Conservation (phyloP, 192 early-diverging fungal genomes). For the Haplosporangium gracile region DNA sequence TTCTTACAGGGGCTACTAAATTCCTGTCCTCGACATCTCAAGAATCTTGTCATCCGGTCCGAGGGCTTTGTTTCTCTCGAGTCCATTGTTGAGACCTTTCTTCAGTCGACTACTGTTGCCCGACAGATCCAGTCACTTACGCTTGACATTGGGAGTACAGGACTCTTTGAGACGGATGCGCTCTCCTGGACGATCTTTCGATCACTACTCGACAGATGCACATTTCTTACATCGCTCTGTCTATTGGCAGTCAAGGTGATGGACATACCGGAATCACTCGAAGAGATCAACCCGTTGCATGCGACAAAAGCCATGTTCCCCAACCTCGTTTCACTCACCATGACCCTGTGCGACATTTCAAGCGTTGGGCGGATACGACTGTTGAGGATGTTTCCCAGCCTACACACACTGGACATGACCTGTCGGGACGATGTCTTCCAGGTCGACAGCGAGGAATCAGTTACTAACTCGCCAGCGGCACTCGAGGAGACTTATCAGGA, state of each 20-base stretch:
- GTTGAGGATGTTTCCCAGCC: constrained; percentile 27
- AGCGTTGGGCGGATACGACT: constrained; percentile 8
- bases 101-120: neutral
- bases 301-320: constrained; percentile 23
- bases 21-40: neutral
- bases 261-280: constrained; percentile 25
- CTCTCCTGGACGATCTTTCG: constrained; percentile 23
- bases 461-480: no score
- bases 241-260: constrained; percentile 19
- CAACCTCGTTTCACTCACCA: constrained; percentile 2
- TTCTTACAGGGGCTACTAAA: constrained; percentile 11
- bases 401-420: constrained; percentile 2
- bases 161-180: constrained; percentile 22
- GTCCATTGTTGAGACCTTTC: constrained; percentile 12
- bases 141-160: constrained; percentile 22
- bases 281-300: constrained; percentile 25
- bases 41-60: constrained; percentile 8
- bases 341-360: constrained; percentile 33
- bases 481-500: neutral
- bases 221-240: constrained; percentile 12
- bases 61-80: constrained; percentile 37
- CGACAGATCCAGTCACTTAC: constrained; percentile 1
- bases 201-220: constrained; percentile 2
- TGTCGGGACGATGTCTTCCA: constrained; percentile 23
- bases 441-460: neutral